Evolutionary conservation across 192 early-diverging fungal species (phyloP).

Genomic region (Mortierella antarctica): DNA sequence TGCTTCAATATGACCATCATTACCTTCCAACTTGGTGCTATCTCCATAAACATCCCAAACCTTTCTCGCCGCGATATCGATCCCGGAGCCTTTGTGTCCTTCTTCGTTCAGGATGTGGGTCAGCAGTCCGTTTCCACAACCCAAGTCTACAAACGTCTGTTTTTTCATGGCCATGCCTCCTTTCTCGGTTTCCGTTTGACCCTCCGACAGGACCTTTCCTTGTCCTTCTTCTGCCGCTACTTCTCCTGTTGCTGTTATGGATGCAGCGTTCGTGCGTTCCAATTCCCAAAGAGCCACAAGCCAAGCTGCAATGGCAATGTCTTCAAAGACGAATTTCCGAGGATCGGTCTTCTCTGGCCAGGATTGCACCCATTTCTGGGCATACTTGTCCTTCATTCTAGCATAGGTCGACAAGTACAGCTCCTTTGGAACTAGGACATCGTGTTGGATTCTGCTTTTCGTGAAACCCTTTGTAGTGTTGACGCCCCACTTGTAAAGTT

Average conservation of each 20-base stretch:
- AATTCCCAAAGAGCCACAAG: constrained; percentile 80
- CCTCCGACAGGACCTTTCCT: not conserved
- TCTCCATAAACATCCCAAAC: constrained; percentile 75
- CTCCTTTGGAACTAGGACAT: constrained; percentile 77
- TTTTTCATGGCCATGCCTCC: not conserved
- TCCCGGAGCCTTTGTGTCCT: constrained; percentile 77
- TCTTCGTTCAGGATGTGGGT: constrained; percentile 77
- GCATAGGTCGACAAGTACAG: constrained; percentile 72
- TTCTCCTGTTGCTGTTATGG: not conserved
- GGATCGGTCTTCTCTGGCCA: constrained; percentile 91
- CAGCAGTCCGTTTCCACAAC: constrained; percentile 88
- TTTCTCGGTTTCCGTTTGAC: not conserved
- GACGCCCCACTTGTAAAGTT: constrained; percentile 81
- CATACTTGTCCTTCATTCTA: constrained; percentile 75
- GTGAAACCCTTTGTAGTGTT: constrained; percentile 79
- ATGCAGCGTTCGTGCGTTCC: constrained; percentile 30
- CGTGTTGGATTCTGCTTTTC: constrained; percentile 71
- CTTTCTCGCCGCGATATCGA: constrained; percentile 80
- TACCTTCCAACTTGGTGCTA: constrained; percentile 61
- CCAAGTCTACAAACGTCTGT: constrained; percentile 82
- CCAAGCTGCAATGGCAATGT: constrained; percentile 88
- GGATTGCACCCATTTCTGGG: constrained; percentile 68
- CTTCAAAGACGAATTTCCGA: constrained; percentile 87
- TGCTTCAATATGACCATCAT: too few species aligned
- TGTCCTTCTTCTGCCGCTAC: not conserved